Evolutionary conservation across 495 filamentous ascomycete species (phyloP).

Genomic region (Aspergillus kassunensis): DNA sequence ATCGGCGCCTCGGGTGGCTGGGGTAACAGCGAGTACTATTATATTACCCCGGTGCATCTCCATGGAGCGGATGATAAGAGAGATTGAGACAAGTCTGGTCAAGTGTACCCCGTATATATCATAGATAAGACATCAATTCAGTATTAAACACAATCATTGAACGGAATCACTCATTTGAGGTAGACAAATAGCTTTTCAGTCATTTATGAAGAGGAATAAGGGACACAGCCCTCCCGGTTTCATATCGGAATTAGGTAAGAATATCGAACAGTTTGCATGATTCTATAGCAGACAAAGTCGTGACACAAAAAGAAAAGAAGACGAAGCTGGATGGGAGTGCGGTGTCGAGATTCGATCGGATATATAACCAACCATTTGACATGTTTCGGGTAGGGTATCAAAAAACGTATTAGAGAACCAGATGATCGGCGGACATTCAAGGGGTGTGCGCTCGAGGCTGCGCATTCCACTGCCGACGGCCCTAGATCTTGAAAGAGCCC

Average conservation of each 20-base stretch:
- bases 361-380: conserved; percentile 35
- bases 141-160: conserved; percentile 10
- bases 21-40: neutral
- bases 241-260: conserved; percentile 8
- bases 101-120: too few species aligned
- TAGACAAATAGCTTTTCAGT: conserved; percentile 1
- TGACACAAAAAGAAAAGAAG: neutral
- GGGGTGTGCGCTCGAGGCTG: conserved; percentile 5
- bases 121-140: conserved; percentile 5
- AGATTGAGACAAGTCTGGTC: too few species aligned
- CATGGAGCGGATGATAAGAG: too few species aligned
- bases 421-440: conserved; percentile 22
- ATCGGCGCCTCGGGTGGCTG: neutral
- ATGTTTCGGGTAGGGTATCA: conserved; percentile 45
- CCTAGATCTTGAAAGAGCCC: conserved; percentile 1
- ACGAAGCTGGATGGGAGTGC: neutral
- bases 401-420: conserved; percentile 36
- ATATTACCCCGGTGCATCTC: too few species aligned
- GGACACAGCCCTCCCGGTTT: neutral
- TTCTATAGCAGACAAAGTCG: conserved; percentile 10
- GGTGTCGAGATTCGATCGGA: conserved; percentile 21
- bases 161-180: neutral
- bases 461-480: conserved; percentile 4
- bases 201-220: too few species aligned
- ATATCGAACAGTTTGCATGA: conserved; percentile 1